Evolutionary conservation across 306 rosid species (phyloP), one percentile per base, ranked within the genome.

Genomic region (Cicer cuneatum): DNA sequence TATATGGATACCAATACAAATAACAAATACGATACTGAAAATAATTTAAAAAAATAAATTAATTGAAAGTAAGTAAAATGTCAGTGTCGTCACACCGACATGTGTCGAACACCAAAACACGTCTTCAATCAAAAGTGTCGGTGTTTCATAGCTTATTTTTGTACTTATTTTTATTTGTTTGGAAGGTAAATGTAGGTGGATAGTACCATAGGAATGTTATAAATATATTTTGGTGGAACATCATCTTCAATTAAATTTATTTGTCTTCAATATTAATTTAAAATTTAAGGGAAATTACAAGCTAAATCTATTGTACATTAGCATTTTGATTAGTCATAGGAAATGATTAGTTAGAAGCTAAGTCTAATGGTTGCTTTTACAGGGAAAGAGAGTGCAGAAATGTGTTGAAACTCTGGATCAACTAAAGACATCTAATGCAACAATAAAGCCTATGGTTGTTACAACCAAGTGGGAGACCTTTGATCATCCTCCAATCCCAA

Each of bases 391-490:
- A 71, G 96, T 93, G 78, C 97, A 89, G 69, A 90, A 89, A 71
- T 82, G 92, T 72, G 97, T 90, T 12, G 96, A 90, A 81, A 84
- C 75, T 4, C 83, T 93, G 70, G 98, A 93, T 73, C 62, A 2
- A 16, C 48, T 87, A 33, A 90, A 89, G 89, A 76, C 83, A 53
- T 79, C 86, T 64, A 93, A 93, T 80, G 90, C 90, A 45, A 80
- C 69, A 46, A 84, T 80, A 46, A 86, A 86, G 83, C 86, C 88
- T 40, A 83, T 76, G 0, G 81, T 89, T 61, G 90, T 89, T 7
- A 85, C 98, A 16, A 85, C 96, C 41, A 88, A 90, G 74, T 93
- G 97, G 98, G 97, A 90, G 80, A 87, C 88, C 7, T 90, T 93
- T 72, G 90, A 89, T 66, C 77, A 69, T 33, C 41, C 72, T 38